phyloP scores from a whole-genome alignment of 2,329 filamentous ascomycete genomes.

The Clonostachys byssicola region DNA sequence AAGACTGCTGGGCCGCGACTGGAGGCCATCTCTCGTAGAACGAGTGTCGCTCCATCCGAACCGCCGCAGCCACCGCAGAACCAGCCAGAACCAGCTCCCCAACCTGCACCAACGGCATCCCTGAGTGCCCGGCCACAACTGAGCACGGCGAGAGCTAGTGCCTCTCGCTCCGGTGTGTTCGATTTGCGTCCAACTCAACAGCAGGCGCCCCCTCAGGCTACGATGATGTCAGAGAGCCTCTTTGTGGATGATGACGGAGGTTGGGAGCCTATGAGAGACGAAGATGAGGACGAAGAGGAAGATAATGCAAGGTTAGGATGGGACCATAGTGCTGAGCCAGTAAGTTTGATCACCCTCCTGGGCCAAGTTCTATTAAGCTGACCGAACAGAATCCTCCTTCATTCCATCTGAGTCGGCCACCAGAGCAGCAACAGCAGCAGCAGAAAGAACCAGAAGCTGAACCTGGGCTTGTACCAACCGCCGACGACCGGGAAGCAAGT shows the following conservation, averaged over 20 bases:
- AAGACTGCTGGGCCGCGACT: slow-evolving; percentile 31
- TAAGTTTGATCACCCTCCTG: slow-evolving; percentile 27
- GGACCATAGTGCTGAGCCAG: slow-evolving; percentile 64
- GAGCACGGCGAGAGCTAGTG: slow-evolving; percentile 24
- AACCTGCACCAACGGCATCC: slow-evolving; percentile 12
- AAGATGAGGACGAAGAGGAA: slow-evolving; percentile 59
- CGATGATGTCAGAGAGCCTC: slow-evolving; percentile 60
- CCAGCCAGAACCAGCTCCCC: slow-evolving; percentile 7
- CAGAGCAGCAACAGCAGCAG: slow-evolving; percentile 13
- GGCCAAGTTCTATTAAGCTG: slow-evolving; percentile 8
- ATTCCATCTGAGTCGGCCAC: slow-evolving; percentile 33
- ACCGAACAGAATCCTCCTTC: slow-evolving; percentile 36
- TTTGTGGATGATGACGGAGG: slow-evolving; percentile 69
- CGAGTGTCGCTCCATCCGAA: slow-evolving; percentile 31
- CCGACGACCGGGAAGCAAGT: slow-evolving; percentile 15
- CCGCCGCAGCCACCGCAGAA: slow-evolving; percentile 10
- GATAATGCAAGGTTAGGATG: slow-evolving; percentile 63
- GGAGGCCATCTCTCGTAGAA: slow-evolving; percentile 41
- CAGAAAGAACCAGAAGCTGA: slow-evolving; percentile 13
- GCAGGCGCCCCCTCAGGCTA: slow-evolving; percentile 49
- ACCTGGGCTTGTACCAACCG: no score
- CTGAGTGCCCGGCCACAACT: slow-evolving; percentile 18
- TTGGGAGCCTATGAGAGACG: slow-evolving; percentile 66
- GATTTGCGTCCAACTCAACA: slow-evolving; percentile 44
- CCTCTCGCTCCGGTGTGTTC: slow-evolving; percentile 29